Evolutionary conservation across 208 protist genomes (phyloP).

Genomic region (Leishmania tropica): DNA sequence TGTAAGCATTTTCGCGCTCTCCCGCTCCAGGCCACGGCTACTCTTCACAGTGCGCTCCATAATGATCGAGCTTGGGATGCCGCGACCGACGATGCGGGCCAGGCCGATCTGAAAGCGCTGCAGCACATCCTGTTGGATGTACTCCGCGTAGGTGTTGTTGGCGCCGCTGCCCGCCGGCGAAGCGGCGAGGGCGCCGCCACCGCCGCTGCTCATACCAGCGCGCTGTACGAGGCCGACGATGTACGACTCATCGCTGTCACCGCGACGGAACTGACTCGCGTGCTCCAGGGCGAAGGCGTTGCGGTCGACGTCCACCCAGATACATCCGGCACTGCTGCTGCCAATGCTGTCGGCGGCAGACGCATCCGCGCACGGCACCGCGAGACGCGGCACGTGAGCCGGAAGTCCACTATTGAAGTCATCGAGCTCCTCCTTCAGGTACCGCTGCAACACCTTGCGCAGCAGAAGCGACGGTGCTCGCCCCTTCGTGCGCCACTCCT

Average conservation of each 20-base stretch:
- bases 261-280: conserved; percentile 32
- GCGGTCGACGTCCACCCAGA: conserved; percentile 77
- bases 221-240: conserved; percentile 69
- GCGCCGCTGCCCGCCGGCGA: conserved; percentile 10
- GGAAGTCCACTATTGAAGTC: conserved; percentile 79
- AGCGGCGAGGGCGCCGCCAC: conserved; percentile 8
- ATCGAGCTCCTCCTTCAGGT: conserved; percentile 73
- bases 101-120: conserved; percentile 63
- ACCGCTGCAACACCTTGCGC: conserved; percentile 53
- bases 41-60: conserved; percentile 47
- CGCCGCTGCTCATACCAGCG: conserved; percentile 26
- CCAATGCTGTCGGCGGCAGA: neutral
- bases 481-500: conserved; percentile 83
- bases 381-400: conserved; percentile 59
- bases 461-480: conserved; percentile 71
- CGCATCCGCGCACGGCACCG: conserved; percentile 22
- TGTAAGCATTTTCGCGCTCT: conserved; percentile 67
- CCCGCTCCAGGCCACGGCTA: conserved; percentile 50
- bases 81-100: conserved; percentile 65
- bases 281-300: conserved; percentile 61
- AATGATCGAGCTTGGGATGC: conserved; percentile 59
- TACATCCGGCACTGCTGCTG: conserved; percentile 32
- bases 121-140: conserved; percentile 56
- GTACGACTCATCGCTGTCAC: conserved; percentile 69
- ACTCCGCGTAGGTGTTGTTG: conserved; percentile 40